Evolutionary conservation across 2,329 filamentous ascomycete genomes (phyloP), one percentile per base, ranked within the genome.

Genomic region (Didymellaceae sp.): DNA sequence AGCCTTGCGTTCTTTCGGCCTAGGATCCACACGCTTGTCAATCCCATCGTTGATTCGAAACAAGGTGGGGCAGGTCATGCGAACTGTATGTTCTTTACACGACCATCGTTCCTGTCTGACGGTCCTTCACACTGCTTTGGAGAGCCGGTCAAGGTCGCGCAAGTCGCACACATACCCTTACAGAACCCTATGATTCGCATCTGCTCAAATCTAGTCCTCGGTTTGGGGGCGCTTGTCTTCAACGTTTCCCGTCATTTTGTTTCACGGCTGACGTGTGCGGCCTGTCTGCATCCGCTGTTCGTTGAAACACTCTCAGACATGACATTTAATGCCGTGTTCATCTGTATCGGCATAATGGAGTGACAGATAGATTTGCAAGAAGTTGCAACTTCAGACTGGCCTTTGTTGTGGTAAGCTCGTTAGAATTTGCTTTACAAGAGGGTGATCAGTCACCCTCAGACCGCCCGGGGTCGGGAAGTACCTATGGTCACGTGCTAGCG

Each of bases 301-400:
- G 37, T 35, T 52, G 48, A 52, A 43, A 52, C 48, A 28, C 11
- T 5, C 11, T 52, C 42, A 52, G 46, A 52, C 42, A 26, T 43
- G 42, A 46, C 43, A 38, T 16, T 5, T 52, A 11, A 52, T 46
- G 42, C 48, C 25, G 37, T 33, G 5, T 24, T 34, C 20, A 34
- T 17, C 9, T 35, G n/a, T 10, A 16, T 24, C 14, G 26, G 21
- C 38, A 16, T 28, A 5, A 28, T 20, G 18, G n/a, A 16, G 26
- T 41, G 26, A 42, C 41, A 42, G 31, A 17, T 37, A 21, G 5
- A 37, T 21, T 5, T 13, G 10, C 10, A 28, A 13, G 26, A 1
- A 13, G 2, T 28, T 13, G 11, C 6, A 9, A 28, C 6, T 5
- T 28, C n/a, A n/a, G n/a, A n/a, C n/a, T n/a, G n/a, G n/a, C n/a